A percentile compares a stretch with the other conserved stretches of the same genome.
These are phyloP conservation scores for Phaeophleospora eucalypticola DNA, from an alignment of 2,329 filamentous ascomycete genomes.

Conservation along the genomic window DNA sequence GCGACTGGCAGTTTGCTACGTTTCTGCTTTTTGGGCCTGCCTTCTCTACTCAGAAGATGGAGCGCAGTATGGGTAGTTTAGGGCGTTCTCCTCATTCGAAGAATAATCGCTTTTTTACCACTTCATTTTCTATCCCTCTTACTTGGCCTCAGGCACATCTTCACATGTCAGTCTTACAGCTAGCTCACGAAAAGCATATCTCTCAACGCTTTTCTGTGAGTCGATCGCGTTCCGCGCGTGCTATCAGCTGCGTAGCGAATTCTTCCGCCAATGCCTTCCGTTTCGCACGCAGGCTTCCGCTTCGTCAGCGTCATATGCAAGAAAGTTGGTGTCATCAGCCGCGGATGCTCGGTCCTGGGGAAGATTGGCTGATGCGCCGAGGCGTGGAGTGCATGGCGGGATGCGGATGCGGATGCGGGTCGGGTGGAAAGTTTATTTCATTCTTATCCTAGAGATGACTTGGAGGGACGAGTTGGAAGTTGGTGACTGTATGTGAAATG, in stretches of 20 bases:
- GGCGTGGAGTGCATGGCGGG: neutral
- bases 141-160: neutral
- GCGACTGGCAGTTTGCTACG: conserved; percentile 7
- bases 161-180: neutral
- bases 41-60: conserved; percentile 3
- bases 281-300: too few species aligned
- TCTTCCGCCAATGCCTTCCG: neutral
- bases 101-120: neutral
- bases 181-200: too few species aligned
- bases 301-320: neutral
- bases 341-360: neutral
- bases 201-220: too few species aligned
- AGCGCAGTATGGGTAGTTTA: conserved; percentile 1
- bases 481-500: too few species aligned
- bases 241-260: too few species aligned
- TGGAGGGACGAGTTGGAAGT: too few species aligned
- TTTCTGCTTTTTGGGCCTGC: neutral
- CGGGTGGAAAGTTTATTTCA: neutral
- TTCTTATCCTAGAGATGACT: too few species aligned
- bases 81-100: neutral
- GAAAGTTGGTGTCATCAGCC: neutral
- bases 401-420: neutral
- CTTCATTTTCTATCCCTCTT: neutral
- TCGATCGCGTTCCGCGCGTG: too few species aligned
- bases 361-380: neutral